phyloP scores from a whole-genome alignment of 495 filamentous ascomycete genomes.

The Trichoderma virens region DNA sequence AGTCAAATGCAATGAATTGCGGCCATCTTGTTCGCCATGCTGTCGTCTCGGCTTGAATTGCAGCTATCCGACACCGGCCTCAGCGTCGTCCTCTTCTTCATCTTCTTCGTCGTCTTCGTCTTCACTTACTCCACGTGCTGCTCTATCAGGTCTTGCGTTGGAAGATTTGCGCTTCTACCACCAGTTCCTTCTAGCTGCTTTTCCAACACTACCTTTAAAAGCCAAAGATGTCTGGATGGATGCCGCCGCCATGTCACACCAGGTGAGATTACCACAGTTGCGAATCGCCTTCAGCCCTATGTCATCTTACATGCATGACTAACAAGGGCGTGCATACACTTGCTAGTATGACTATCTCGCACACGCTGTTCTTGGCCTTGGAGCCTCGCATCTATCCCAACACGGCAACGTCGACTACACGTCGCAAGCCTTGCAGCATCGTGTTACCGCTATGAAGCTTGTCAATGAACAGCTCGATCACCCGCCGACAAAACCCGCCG shows the following conservation, averaged over 20 bases:
- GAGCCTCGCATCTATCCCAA: conserved; percentile 30
- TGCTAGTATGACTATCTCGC: conserved; percentile 27
- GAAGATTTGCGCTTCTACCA: conserved; percentile 42
- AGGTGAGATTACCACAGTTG: conserved; percentile 23
- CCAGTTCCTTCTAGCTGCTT: conserved; percentile 37
- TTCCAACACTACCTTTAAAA: conserved; percentile 41
- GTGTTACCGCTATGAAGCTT: conserved; percentile 31
- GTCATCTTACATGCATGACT: background rate
- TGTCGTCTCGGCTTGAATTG: conserved; percentile 35
- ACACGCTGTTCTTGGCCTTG: conserved; percentile 38
- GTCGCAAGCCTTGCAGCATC: conserved; percentile 28
- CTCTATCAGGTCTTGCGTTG: conserved; percentile 21
- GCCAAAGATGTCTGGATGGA: conserved; percentile 39
- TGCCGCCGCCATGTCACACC: conserved; percentile 33
- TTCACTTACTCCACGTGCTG: conserved; percentile 11
- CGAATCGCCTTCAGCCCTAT: background rate
- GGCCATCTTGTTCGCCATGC: conserved; percentile 39
- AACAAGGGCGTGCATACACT: background rate
- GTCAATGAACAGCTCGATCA: conserved; percentile 26
- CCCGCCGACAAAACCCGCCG: conserved; percentile 16
- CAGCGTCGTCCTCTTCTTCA: background rate
- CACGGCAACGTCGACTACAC: conserved; percentile 17
- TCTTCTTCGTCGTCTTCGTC: background rate
- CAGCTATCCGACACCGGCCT: conserved; percentile 29
- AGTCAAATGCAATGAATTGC: conserved; percentile 43